These are phyloP conservation scores for Naganishia albida DNA, from an alignment of 1,284 basidiomycete species.

Conservation along the genomic window DNA sequence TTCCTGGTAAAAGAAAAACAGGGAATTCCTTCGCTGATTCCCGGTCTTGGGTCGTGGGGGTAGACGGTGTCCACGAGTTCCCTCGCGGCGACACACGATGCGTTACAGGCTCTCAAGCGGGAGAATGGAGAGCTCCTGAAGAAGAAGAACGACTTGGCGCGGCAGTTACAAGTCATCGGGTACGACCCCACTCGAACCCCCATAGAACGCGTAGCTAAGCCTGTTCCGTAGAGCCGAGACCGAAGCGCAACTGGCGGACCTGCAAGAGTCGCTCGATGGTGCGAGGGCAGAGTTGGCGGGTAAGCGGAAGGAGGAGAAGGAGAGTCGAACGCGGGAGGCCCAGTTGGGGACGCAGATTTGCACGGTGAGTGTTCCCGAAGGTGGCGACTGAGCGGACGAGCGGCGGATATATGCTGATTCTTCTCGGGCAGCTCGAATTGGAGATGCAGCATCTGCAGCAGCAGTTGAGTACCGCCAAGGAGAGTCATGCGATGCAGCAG, in stretches of 20 bases:
- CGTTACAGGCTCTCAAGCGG: conserved; percentile 12
- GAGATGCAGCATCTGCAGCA: conserved; percentile 28
- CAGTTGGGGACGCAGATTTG: conserved; percentile 26
- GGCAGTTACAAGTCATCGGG: conserved; percentile 19
- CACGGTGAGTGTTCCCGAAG: conserved; percentile 1
- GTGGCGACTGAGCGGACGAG: not conserved
- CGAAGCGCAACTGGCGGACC: conserved; percentile 19
- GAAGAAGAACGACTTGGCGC: conserved; percentile 9
- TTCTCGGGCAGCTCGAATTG: conserved; percentile 16
- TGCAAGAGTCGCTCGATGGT: conserved; percentile 24
- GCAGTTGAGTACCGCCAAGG: conserved; percentile 19
- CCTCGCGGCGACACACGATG: not conserved
- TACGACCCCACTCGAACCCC: not conserved
- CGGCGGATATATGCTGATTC: not conserved
- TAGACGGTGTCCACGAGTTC: conserved; percentile 9
- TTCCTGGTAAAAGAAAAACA: not conserved
- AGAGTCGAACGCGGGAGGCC: conserved; percentile 20
- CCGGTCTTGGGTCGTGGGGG: not conserved
- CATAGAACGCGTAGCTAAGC: not conserved
- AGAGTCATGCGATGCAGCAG: conserved; percentile 16
- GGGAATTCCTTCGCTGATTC: not conserved
- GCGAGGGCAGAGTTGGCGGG: conserved; percentile 8
- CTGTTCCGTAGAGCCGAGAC: conserved; percentile 16
- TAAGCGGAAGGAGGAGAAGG: conserved; percentile 24
- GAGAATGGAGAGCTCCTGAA: conserved; percentile 11